Evolutionary conservation across 805 yeast species (phyloP).

Genomic region (Hemisphaericaspora nanyangensis): DNA sequence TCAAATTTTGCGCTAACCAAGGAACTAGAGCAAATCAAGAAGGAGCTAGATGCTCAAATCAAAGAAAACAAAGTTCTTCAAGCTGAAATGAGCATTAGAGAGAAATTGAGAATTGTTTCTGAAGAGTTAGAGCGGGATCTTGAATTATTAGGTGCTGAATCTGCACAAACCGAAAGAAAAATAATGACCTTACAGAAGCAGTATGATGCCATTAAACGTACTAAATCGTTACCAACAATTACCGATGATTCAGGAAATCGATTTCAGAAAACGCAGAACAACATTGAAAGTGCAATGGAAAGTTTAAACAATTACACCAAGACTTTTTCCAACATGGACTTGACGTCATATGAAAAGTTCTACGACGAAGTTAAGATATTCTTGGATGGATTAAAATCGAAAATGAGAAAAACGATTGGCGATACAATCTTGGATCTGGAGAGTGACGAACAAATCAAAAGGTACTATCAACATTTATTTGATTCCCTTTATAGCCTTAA

Average conservation of each 20-base stretch:
- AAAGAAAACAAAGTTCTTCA: conserved; percentile 3
- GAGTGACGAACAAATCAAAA: too few species aligned
- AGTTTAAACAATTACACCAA: not conserved
- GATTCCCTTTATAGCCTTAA: conserved; percentile 2
- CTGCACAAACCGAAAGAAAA: conserved; percentile 4
- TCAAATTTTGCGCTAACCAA: conserved; percentile 3
- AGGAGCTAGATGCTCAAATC: conserved; percentile 8
- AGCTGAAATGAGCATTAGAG: conserved; percentile 7
- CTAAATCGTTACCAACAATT: not conserved
- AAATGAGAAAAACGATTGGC: not conserved
- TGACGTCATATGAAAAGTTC: conserved; percentile 4
- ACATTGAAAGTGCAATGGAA: conserved; percentile 2
- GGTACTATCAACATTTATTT: not conserved
- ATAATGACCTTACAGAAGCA: not conserved
- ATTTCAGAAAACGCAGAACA: conserved; percentile 4
- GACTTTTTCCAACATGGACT: not conserved
- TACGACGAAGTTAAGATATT: not conserved
- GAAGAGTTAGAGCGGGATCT: not conserved
- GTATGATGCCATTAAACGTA: not conserved
- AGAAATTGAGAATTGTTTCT: conserved; percentile 4
- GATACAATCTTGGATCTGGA: not conserved
- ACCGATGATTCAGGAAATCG: not conserved
- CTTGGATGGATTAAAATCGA: conserved; percentile 1
- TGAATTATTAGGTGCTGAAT: conserved; percentile 1
- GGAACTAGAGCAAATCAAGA: conserved; percentile 6